Evolutionary conservation across 2,329 filamentous ascomycete genomes (phyloP).

Genomic region (Cryphonectria naterciae): DNA sequence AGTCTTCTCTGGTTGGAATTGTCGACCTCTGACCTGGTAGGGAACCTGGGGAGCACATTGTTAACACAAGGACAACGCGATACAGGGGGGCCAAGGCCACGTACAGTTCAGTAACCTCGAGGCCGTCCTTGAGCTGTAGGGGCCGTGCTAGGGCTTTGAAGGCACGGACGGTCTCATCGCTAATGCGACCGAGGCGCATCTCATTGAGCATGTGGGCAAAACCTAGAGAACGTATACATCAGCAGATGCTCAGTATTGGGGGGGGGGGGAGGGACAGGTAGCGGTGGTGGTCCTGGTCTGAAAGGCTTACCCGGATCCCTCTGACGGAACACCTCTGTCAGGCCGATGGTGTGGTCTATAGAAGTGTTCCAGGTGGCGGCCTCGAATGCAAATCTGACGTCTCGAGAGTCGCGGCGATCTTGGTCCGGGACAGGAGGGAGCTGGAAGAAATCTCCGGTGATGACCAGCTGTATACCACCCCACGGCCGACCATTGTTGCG

Average conservation of each 20-base stretch:
- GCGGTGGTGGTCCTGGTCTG: background rate
- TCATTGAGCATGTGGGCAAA: slow-evolving; percentile 98
- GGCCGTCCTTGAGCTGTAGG: slow-evolving; percentile 71
- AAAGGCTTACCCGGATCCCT: slow-evolving; percentile 68
- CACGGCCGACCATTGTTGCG: slow-evolving; percentile 91
- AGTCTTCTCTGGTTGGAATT: slow-evolving; percentile 79
- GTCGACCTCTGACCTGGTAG: slow-evolving; percentile 88
- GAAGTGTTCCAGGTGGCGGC: slow-evolving; percentile 89
- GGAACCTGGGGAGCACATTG: slow-evolving; percentile 61
- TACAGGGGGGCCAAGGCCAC: slow-evolving; percentile 33
- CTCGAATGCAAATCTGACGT: slow-evolving; percentile 90
- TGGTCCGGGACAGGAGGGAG: slow-evolving; percentile 86
- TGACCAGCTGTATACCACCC: slow-evolving; percentile 92
- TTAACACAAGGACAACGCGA: slow-evolving; percentile 9
- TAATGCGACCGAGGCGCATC: slow-evolving; percentile 88
- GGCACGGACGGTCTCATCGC: slow-evolving; percentile 71
- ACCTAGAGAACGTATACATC: slow-evolving; percentile 45
- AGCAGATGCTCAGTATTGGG: slow-evolving; percentile 3
- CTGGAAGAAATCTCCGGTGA: slow-evolving; percentile 98
- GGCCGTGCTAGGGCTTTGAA: slow-evolving; percentile 77
- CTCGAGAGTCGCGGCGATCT: slow-evolving; percentile 54
- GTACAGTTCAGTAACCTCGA: slow-evolving; percentile 83
- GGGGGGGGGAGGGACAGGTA: background rate
- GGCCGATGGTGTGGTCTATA: slow-evolving; percentile 92
- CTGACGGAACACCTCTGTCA: slow-evolving; percentile 96